A percentile compares a stretch with the other conserved stretches of the same genome.
phyloP scores from a whole-genome alignment of 2,329 filamentous ascomycete genomes.

The Paecilomyces dactylethromorphus region DNA sequence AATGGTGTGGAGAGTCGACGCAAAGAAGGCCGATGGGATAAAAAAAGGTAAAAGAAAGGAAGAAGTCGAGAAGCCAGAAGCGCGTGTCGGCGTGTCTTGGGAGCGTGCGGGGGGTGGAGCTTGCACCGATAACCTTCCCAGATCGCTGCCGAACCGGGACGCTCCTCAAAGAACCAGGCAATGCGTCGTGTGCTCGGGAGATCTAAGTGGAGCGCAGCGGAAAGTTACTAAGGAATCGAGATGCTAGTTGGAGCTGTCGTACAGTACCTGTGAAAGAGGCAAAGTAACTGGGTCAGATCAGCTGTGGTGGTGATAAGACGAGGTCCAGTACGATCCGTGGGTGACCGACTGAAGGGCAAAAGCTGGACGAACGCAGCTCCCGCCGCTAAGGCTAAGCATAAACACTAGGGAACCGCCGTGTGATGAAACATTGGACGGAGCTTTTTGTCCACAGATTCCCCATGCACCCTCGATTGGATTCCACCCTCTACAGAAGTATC shows the following conservation, averaged over 20 bases:
- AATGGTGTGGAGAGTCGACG: neutral
- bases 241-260: neutral
- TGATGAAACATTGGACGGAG: neutral
- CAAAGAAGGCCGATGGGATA: neutral
- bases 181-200: neutral
- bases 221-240: neutral
- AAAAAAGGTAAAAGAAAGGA: neutral
- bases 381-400: neutral
- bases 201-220: neutral
- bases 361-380: neutral
- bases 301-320: neutral
- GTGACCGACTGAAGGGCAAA: neutral
- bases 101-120: neutral
- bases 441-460: neutral
- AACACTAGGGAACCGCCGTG: neutral
- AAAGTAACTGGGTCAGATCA: neutral
- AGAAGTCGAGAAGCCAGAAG: neutral
- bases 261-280: neutral
- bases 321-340: neutral
- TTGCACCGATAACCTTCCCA: neutral
- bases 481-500: neutral
- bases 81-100: neutral
- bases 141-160: neutral
- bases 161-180: neutral
- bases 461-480: too few relatives aligned